Evolutionary conservation across 768 basidiomycete species (phyloP).

Genomic region (Mycena albidolilacea): DNA sequence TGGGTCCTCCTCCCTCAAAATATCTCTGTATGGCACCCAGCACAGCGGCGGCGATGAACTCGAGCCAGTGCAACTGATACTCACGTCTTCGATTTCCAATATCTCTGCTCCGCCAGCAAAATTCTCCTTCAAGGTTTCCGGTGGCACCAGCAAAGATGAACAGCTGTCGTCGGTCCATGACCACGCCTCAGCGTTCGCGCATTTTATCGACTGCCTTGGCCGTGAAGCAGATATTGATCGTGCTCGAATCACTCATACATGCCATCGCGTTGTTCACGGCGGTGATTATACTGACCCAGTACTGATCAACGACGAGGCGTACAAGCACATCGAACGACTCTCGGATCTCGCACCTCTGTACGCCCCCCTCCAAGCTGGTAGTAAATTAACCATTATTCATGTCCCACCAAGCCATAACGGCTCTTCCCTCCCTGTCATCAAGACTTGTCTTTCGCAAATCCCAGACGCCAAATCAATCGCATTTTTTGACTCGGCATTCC

Average conservation of each 20-base stretch:
- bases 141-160: constrained; percentile 57
- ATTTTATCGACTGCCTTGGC: constrained; percentile 68
- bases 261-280: constrained; percentile 91
- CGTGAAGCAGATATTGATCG: constrained; percentile 58
- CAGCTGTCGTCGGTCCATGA: constrained; percentile 59
- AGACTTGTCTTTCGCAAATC: constrained; percentile 71
- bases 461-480: constrained; percentile 83
- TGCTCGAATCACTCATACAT: constrained; percentile 66
- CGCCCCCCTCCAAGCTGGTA: constrained; percentile 11
- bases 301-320: constrained; percentile 75
- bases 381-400: constrained; percentile 2
- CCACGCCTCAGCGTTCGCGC: constrained; percentile 74
- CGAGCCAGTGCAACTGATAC: constrained; percentile 58
- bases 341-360: constrained; percentile 88
- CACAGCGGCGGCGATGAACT: constrained; percentile 38
- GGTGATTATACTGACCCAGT: constrained; percentile 84
- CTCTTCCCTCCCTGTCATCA: constrained; percentile 66
- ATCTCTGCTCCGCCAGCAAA: constrained; percentile 69
- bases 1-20: constrained; percentile 90
- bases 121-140: constrained; percentile 60
- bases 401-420: constrained; percentile 67
- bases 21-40: constrained; percentile 70
- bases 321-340: constrained; percentile 79
- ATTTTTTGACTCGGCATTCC: constrained; percentile 92
- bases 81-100: constrained; percentile 69